Conservation (phyloP, 441 rosid species). For the Corymbia citriodora region DNA sequence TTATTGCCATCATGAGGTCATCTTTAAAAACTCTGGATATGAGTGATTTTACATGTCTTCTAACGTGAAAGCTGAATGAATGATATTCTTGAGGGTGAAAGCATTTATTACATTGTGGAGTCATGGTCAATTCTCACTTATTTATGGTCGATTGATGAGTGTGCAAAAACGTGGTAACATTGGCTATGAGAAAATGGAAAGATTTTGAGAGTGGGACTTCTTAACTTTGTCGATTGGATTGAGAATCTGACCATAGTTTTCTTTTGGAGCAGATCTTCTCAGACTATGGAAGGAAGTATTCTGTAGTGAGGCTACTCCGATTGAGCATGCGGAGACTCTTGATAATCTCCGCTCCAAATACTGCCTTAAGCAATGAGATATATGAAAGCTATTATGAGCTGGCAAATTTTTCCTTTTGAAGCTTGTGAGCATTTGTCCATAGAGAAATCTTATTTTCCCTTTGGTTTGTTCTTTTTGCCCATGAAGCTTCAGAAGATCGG, state of each 20-base stretch:
- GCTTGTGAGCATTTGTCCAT: neutral
- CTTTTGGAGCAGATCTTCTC: constrained; percentile 54
- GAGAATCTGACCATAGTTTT: neutral
- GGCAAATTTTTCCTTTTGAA: neutral
- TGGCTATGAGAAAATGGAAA: neutral
- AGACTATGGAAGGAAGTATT: constrained; percentile 74
- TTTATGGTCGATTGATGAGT: neutral
- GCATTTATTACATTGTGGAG: neutral
- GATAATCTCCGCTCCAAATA: constrained; percentile 46
- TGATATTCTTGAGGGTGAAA: neutral
- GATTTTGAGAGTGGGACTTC: neutral
- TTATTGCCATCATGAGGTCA: neutral
- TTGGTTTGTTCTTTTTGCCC: neutral
- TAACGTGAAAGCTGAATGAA: neutral
- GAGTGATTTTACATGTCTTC: neutral
- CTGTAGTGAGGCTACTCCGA: constrained; percentile 47
- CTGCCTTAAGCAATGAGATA: constrained; percentile 32
- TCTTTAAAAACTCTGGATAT: neutral
- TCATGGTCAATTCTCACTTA: neutral
- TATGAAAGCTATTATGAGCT: neutral
- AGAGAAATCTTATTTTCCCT: neutral
- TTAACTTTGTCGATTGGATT: neutral
- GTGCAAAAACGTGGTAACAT: neutral
- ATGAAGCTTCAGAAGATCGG: neutral
- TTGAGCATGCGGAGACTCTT: constrained; percentile 56